A percentile compares a stretch with the other conserved stretches of the same genome.
phyloP scores from a whole-genome alignment of 805 yeast species.

The Saccharomycopsis schoenii region DNA sequence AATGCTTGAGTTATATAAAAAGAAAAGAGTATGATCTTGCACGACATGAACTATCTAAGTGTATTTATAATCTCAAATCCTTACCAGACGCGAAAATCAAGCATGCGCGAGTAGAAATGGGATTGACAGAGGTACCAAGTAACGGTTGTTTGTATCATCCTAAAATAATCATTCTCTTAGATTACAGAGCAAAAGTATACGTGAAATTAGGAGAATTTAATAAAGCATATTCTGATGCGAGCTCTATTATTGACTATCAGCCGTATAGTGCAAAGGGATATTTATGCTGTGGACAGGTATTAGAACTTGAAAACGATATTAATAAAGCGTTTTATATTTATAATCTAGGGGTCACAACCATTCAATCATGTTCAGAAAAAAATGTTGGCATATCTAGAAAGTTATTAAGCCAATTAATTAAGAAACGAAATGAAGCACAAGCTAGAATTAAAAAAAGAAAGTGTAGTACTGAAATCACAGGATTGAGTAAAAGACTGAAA shows the following conservation, averaged over 20 bases:
- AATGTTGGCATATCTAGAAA: conserved; percentile 8
- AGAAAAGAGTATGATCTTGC: conserved; percentile 6
- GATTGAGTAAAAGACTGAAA: neutral
- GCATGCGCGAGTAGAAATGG: conserved; percentile 4
- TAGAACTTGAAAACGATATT: neutral
- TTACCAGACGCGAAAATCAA: conserved; percentile 3
- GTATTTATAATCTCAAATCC: neutral
- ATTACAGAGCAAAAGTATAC: conserved; percentile 19
- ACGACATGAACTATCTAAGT: neutral
- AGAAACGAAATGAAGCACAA: neutral
- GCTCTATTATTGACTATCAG: conserved; percentile 7
- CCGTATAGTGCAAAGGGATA: conserved; percentile 16
- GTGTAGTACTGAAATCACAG: neutral
- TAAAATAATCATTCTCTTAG: conserved; percentile 4
- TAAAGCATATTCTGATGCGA: conserved; percentile 16
- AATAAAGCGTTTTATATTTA: conserved; percentile 6
- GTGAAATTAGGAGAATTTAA: conserved; percentile 21
- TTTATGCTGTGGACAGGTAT: conserved; percentile 10
- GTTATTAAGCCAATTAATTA: conserved; percentile 1
- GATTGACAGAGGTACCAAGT: conserved; percentile 8
- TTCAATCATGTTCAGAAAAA: neutral
- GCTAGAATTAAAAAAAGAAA: neutral
- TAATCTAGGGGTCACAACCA: conserved; percentile 5
- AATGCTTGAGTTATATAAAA: conserved; percentile 2
- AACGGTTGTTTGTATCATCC: conserved; percentile 12